phyloP scores from a whole-genome alignment of 352 stramenopile genomes.

The Pythium insidiosum region DNA sequence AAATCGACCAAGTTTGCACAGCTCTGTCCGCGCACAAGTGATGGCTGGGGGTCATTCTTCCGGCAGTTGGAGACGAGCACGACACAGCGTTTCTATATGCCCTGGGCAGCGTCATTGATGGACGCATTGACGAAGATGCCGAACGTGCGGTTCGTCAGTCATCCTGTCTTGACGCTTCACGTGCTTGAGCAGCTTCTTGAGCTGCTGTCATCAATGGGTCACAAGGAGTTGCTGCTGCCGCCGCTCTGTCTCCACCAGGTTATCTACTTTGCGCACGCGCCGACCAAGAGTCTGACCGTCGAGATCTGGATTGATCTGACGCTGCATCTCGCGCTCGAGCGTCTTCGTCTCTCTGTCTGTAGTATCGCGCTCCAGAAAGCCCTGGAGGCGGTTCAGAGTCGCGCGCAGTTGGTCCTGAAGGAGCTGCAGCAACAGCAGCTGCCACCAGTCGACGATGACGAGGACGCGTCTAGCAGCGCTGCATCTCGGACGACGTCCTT shows the following conservation, averaged over 20 bases:
- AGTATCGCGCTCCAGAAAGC: slow-evolving; percentile 41
- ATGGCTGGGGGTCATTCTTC: slow-evolving; percentile 48
- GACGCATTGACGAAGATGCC: neutral
- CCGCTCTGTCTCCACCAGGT: slow-evolving; percentile 44
- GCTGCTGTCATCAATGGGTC: slow-evolving; percentile 22
- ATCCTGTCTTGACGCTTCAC: slow-evolving; percentile 34
- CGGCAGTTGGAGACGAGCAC: slow-evolving; percentile 24
- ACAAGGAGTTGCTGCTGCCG: slow-evolving; percentile 27
- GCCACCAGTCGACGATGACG: neutral
- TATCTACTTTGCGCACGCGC: slow-evolving; percentile 28
- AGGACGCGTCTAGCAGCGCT: neutral
- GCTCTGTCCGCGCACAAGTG: slow-evolving; percentile 8
- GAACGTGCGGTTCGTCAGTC: slow-evolving; percentile 22
- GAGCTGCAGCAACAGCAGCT: slow-evolving; percentile 40
- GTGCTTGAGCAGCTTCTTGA: slow-evolving; percentile 40
- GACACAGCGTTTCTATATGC: slow-evolving; percentile 38
- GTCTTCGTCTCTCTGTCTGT: slow-evolving; percentile 28
- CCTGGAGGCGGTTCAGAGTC: slow-evolving; percentile 36
- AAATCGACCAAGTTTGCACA: slow-evolving; percentile 16
- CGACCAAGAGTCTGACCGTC: slow-evolving; percentile 19
- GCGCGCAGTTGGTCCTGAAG: slow-evolving; percentile 26
- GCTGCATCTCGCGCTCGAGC: slow-evolving; percentile 37
- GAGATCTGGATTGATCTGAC: slow-evolving; percentile 51
- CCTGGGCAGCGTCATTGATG: slow-evolving; percentile 30
- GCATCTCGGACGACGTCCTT: neutral